Percentiles rank a stretch among this genome's conserved stretches.
Conservation (phyloP, 169 alveolate genomes). For the Cardiosporidium cionae region DNA sequence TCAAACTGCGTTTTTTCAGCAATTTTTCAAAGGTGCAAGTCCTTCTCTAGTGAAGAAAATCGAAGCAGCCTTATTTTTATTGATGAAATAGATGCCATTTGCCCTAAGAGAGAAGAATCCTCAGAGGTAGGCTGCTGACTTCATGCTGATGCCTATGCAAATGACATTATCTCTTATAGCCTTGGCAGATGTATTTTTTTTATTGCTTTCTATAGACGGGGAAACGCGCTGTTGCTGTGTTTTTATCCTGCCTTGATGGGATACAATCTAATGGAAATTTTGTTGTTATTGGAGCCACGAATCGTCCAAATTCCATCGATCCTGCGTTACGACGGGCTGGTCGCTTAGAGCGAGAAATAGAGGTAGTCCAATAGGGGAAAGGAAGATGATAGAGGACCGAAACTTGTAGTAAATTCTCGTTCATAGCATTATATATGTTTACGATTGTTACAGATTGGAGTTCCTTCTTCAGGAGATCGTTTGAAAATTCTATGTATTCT, state of each 20-base stretch:
- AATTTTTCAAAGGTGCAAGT: too few species aligned
- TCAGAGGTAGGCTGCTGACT: neutral
- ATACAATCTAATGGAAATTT: slow-evolving; percentile 61
- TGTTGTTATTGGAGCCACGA: slow-evolving; percentile 57
- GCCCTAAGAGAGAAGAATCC: slow-evolving; percentile 59
- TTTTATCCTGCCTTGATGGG: slow-evolving; percentile 82
- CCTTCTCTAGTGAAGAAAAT: too few species aligned
- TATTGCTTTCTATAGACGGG: neutral
- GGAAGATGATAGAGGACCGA: too few species aligned
- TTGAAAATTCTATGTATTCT: too few species aligned
- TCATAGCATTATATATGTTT: too few species aligned
- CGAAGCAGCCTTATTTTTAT: slow-evolving; percentile 73
- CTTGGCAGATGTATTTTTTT: neutral
- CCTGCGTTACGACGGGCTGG: slow-evolving; percentile 93
- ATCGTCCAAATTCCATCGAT: slow-evolving; percentile 76
- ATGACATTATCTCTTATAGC: neutral
- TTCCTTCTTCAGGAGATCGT: neutral
- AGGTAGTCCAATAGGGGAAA: too few species aligned
- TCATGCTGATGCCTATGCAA: too few species aligned
- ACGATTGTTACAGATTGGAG: too few species aligned
- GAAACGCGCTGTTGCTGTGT: slow-evolving; percentile 43
- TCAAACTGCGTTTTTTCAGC: too few species aligned
- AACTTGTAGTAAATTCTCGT: too few species aligned
- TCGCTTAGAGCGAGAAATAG: slow-evolving; percentile 88
- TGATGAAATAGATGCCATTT: slow-evolving; percentile 71